Percentiles rank a stretch among this genome's conserved stretches.
phyloP scores from a whole-genome alignment of 768 basidiomycete species.

The Mycena rebaudengoi region DNA sequence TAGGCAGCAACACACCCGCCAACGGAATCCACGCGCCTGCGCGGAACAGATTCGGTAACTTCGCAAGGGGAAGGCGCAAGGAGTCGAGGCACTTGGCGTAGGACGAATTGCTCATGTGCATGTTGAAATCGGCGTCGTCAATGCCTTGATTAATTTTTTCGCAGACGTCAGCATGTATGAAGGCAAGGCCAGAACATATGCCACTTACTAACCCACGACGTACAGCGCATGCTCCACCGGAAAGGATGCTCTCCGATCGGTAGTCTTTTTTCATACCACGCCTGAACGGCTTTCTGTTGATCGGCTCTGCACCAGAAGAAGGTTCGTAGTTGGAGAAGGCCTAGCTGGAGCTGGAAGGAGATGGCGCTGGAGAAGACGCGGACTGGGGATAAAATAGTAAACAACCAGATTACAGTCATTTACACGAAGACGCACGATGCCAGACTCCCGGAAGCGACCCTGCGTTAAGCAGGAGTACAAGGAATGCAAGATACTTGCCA shows the following conservation, averaged over 20 bases:
- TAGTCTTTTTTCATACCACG: not conserved
- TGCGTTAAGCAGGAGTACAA: constrained; percentile 66
- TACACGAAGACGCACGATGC: constrained; percentile 63
- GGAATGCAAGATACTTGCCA: constrained; percentile 50
- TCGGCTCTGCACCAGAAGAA: constrained; percentile 45
- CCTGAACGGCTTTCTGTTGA: constrained; percentile 33
- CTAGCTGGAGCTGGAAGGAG: constrained; percentile 21
- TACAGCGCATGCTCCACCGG: constrained; percentile 48
- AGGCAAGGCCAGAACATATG: not conserved
- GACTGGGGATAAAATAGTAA: constrained; percentile 7
- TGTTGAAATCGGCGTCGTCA: constrained; percentile 79
- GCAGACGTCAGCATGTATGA: too few relatives aligned
- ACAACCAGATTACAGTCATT: not conserved
- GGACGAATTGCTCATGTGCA: constrained; percentile 83
- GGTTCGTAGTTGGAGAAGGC: constrained; percentile 36
- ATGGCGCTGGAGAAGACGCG: constrained; percentile 11
- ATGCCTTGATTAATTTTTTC: too few relatives aligned
- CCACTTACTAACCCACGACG: constrained; percentile 65
- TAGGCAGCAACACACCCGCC: constrained; percentile 44
- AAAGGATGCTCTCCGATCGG: constrained; percentile 70
- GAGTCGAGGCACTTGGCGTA: constrained; percentile 74
- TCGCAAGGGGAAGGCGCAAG: constrained; percentile 56
- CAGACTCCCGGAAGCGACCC: constrained; percentile 72
- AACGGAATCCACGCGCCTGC: constrained; percentile 71
- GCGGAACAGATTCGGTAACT: constrained; percentile 66